A percentile compares a stretch with the other conserved stretches of the same genome.
phyloP scores from a whole-genome alignment of 352 stramenopile genomes.

The Discostella stelligera region DNA sequence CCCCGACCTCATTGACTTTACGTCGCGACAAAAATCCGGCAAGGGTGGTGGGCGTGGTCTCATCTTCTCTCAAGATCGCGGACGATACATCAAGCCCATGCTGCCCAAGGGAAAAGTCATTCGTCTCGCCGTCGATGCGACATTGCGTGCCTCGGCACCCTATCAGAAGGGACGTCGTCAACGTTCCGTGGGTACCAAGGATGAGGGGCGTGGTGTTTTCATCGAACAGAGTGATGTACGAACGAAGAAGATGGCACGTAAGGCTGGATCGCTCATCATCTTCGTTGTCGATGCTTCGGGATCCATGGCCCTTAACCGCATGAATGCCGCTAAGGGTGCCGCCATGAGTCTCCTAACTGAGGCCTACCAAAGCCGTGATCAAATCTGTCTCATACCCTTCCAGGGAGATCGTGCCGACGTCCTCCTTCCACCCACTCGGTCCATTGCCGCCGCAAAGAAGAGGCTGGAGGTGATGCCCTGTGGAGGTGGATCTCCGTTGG shows the following conservation, averaged over 20 bases:
- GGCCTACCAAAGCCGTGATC: constrained; percentile 86
- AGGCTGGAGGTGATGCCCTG: constrained; percentile 87
- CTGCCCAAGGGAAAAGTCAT: constrained; percentile 84
- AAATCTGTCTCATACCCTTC: constrained; percentile 87
- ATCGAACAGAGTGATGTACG: constrained; percentile 84
- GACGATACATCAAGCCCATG: constrained; percentile 87
- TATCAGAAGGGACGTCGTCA: constrained; percentile 82
- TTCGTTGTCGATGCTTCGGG: constrained; percentile 87
- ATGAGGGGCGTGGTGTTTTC: constrained; percentile 77
- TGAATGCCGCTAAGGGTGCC: constrained; percentile 88
- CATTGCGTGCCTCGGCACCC: constrained; percentile 82
- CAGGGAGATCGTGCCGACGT: constrained; percentile 83
- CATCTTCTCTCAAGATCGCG: constrained; percentile 86
- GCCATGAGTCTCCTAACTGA: constrained; percentile 84
- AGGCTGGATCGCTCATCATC: constrained; percentile 86
- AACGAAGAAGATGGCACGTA: constrained; percentile 86
- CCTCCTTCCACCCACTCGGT: constrained; percentile 83
- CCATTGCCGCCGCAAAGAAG: constrained; percentile 85
- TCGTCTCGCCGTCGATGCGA: constrained; percentile 85
- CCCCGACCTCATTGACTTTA: constrained; percentile 85
- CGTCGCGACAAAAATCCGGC: constrained; percentile 72
- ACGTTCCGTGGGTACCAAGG: constrained; percentile 69
- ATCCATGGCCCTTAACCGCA: constrained; percentile 87
- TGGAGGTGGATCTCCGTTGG: constrained; percentile 85
- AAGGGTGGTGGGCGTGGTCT: constrained; percentile 85